Evolutionary conservation across 2,329 filamentous ascomycete species (phyloP).

Genomic region (Aureobasidium uvarum): DNA sequence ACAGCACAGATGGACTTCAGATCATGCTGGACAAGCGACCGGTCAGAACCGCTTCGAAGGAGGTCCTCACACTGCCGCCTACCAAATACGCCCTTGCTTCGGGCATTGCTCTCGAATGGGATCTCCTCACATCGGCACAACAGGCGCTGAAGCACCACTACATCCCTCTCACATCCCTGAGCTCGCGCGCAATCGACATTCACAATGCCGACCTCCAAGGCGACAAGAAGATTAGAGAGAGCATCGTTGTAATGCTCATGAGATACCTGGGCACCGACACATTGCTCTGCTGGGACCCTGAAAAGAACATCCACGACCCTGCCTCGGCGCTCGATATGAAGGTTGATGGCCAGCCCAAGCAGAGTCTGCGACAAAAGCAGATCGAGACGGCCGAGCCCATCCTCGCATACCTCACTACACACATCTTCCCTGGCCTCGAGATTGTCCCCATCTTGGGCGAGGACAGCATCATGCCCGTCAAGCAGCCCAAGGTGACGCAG

Average conservation of each 20-base stretch:
- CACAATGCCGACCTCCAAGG: slow-evolving; percentile 61
- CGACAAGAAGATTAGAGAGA: slow-evolving; percentile 55
- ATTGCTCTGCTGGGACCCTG: slow-evolving; percentile 82
- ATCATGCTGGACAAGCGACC: slow-evolving; percentile 76
- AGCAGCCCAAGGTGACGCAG: slow-evolving; percentile 71
- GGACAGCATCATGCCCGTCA: slow-evolving; percentile 70
- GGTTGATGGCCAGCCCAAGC: slow-evolving; percentile 47
- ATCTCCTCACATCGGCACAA: slow-evolving; percentile 73
- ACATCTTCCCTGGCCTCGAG: slow-evolving; percentile 79
- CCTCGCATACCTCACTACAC: slow-evolving; percentile 65
- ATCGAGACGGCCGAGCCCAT: slow-evolving; percentile 66
- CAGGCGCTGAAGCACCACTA: slow-evolving; percentile 84
- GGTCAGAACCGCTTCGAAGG: slow-evolving; percentile 72
- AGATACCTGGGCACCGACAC: slow-evolving; percentile 91
- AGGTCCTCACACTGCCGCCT: slow-evolving; percentile 67
- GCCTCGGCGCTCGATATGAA: slow-evolving; percentile 31
- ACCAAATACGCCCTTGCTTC: slow-evolving; percentile 78
- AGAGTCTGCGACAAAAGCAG: slow-evolving; percentile 69
- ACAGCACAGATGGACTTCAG: slow-evolving; percentile 51
- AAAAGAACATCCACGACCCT: slow-evolving; percentile 49
- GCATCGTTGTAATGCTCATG: slow-evolving; percentile 68
- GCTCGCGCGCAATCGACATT: slow-evolving; percentile 81
- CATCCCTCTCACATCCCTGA: slow-evolving; percentile 83
- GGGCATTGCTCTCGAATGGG: slow-evolving; percentile 91
- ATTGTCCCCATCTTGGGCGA: slow-evolving; percentile 79